Evolutionary conservation across 2,329 filamentous ascomycete genomes (phyloP).

Genomic region (Colletotrichum kahawae): DNA sequence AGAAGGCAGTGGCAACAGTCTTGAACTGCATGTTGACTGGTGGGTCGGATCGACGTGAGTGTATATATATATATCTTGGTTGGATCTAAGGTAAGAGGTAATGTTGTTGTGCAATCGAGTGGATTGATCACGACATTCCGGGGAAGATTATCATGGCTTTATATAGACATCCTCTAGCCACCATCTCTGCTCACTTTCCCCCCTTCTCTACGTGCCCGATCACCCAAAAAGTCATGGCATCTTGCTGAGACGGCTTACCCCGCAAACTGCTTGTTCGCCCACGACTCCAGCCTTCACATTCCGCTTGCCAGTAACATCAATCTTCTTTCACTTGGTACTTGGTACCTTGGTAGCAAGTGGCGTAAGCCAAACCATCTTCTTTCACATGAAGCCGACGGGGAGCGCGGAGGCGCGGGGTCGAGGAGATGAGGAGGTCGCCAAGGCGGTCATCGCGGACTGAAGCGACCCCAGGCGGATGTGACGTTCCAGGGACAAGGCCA

Average conservation of each 20-base stretch:
- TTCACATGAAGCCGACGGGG: constrained; percentile 14
- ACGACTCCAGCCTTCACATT: neutral
- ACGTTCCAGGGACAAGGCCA: neutral
- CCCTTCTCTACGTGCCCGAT: neutral
- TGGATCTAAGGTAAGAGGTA: neutral
- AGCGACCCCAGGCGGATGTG: constrained; percentile 2
- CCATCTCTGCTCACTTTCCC: too few relatives aligned
- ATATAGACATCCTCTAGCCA: neutral
- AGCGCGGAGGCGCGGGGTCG: neutral
- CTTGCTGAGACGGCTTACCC: neutral
- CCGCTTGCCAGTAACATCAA: neutral
- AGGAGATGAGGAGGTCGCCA: neutral
- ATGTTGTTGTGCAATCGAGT: neutral
- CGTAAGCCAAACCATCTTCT: neutral
- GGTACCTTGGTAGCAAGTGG: too few relatives aligned
- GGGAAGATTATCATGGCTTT: neutral
- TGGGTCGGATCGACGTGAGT: neutral
- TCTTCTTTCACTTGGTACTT: neutral
- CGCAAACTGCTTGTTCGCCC: neutral
- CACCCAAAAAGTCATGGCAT: neutral
- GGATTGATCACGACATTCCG: constrained; percentile 1
- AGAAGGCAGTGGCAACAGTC: constrained; percentile 22
- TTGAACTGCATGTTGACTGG: constrained; percentile 30
- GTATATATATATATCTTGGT: neutral
- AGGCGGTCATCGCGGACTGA: constrained; percentile 1